These are phyloP conservation scores for Paecilomyces sp. DNA, from an alignment of 2,329 filamentous ascomycete genomes.

Conservation along the genomic window DNA sequence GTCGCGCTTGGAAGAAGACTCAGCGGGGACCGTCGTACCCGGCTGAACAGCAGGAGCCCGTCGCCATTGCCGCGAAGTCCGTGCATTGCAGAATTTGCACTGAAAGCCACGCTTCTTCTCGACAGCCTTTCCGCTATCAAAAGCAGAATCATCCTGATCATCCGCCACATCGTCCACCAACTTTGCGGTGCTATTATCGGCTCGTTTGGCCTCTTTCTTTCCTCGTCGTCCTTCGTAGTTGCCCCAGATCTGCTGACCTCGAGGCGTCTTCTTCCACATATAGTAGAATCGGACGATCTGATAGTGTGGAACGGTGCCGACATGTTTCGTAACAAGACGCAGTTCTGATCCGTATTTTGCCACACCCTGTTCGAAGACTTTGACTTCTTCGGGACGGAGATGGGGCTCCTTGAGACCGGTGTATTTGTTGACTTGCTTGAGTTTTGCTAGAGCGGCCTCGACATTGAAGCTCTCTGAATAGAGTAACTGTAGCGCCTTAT, in stretches of 20 bases:
- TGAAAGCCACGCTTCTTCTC: conserved; percentile 75
- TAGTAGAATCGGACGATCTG: conserved; percentile 92
- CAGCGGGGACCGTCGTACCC: conserved; percentile 60
- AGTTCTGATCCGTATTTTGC: conserved; percentile 87
- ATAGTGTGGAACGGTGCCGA: conserved; percentile 67
- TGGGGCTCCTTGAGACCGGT: conserved; percentile 78
- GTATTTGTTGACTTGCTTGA: conserved; percentile 61
- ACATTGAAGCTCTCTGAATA: conserved; percentile 65
- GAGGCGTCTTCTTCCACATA: conserved; percentile 91
- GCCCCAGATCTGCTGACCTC: conserved; percentile 83
- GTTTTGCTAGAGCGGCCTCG: conserved; percentile 61
- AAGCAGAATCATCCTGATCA: conserved; percentile 89
- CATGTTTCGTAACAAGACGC: conserved; percentile 71
- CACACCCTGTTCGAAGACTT: conserved; percentile 88
- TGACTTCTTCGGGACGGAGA: conserved; percentile 68
- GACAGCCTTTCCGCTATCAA: conserved; percentile 77
- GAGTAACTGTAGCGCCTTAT: conserved; percentile 71
- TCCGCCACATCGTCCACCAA: conserved; percentile 89
- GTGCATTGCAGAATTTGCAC: conserved; percentile 86
- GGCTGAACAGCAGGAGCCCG: conserved; percentile 73
- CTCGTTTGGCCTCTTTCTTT: conserved; percentile 70
- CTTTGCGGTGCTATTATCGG: conserved; percentile 58
- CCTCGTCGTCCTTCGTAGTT: conserved; percentile 80
- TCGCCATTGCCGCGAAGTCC: conserved; percentile 80
- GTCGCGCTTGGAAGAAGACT: conserved; percentile 61